Base-by-base conservation (phyloP, 106 monocot genomes). In the Agapanthus africanus region DNA sequence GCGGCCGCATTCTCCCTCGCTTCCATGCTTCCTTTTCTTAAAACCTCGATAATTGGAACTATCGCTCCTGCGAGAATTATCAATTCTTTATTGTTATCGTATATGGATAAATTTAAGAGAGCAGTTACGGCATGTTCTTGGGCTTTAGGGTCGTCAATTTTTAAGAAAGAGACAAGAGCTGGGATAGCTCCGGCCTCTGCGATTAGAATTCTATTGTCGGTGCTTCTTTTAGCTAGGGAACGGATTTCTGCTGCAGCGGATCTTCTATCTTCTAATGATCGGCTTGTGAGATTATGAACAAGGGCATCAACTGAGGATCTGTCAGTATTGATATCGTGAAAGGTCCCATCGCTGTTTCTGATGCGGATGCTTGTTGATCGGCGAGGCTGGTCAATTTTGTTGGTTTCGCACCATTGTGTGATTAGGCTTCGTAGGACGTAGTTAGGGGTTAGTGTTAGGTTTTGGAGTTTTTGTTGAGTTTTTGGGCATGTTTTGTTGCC, bases 1-100 rank as follows among this genome's bases (percentile, higher is more conserved):
- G 92, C 92, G 25, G 97, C 92, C 14, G 89, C 88, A 81, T 97
- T 97, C 71, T 92, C 97, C 71, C 84, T 83, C 7, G 89, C 89
- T 52, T 92, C 92, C 89, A 88, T 88, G 75, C 80, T 87, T 59
- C 97, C 97, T 2, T 21, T 57, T 34, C 61, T 81, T 4, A 97
- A 49, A 0, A 97, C 84, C 40, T 79, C 51, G 23, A 97, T 79
- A 7, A 87, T 83, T 7, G 92, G 89, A 61, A 44, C 11, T 32
- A 97, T 79, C 19, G 92, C 97, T 19, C 97, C 92, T 18, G 88
- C 83, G 10, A 88, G 68, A 59, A 97, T 76, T 70, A 97, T 97
- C 18, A 63, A 21, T 68, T 83, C 85, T 51, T 90, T 90, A 73
- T 90, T 90, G 63, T 75, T 62, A 50, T 90, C 85, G 72, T 85